These are phyloP conservation scores for Quaeritorhiza haematococci DNA, from an alignment of 371 early-diverging fungal genomes.

Conservation along the genomic window DNA sequence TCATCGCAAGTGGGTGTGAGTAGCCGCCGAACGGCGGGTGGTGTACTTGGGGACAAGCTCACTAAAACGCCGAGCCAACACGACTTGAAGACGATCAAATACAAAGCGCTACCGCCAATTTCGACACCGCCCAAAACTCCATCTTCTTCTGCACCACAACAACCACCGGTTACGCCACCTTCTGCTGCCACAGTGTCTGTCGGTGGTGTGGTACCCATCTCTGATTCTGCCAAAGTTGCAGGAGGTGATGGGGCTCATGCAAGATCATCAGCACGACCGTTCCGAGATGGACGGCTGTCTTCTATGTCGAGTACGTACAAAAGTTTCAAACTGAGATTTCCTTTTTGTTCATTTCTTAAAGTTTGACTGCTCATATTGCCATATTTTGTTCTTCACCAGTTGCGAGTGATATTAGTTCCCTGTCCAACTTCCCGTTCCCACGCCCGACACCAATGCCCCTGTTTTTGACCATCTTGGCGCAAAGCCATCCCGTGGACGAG, in stretches of 20 bases:
- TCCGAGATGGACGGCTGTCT: neutral
- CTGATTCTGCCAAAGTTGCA: neutral
- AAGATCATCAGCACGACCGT: neutral
- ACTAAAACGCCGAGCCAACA: constrained; percentile 5
- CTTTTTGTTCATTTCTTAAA: constrained; percentile 8
- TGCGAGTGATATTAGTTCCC: neutral
- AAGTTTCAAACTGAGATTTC: too few species aligned
- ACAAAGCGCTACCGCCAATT: constrained; percentile 25
- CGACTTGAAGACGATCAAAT: constrained; percentile 21
- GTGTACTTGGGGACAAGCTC: too few species aligned
- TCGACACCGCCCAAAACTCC: constrained; percentile 7
- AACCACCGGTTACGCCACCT: neutral
- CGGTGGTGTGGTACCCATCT: too few species aligned
- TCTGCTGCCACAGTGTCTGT: neutral
- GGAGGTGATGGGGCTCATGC: neutral
- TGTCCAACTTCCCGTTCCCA: constrained; percentile 5
- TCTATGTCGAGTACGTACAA: neutral
- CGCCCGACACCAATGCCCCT: constrained; percentile 19
- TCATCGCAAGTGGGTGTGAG: too few species aligned
- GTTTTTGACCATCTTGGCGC: constrained; percentile 25
- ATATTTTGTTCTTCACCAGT: too few species aligned
- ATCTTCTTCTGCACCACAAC: neutral
- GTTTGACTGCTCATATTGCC: neutral
- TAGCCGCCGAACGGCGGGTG: too few species aligned
- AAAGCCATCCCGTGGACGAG: constrained; percentile 22